Conservation (phyloP, 2,329 filamentous ascomycete species). For the Colletotrichum sp. region DNA sequence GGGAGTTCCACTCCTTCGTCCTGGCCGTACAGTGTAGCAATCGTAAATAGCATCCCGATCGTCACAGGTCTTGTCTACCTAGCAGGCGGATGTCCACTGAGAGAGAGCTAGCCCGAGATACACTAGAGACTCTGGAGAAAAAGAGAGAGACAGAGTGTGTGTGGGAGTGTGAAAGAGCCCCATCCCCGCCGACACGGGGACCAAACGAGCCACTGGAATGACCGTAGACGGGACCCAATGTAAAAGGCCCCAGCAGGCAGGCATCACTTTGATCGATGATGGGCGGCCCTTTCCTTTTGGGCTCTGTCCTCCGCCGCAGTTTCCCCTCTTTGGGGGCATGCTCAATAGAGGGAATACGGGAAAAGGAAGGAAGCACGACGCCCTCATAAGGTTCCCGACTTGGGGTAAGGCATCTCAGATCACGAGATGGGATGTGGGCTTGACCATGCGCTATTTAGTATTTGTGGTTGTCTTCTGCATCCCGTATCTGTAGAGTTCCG, state of each 20-base stretch:
- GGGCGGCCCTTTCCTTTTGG: neutral
- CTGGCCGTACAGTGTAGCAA: neutral
- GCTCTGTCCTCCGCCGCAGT: neutral
- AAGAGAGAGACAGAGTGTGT: neutral
- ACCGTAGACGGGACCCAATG: neutral
- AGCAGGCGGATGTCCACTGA: neutral
- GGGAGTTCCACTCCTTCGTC: constrained; percentile 1
- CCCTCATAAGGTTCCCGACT: neutral
- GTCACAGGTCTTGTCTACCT: neutral
- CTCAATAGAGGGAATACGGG: neutral
- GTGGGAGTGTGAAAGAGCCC: neutral
- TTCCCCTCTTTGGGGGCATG: neutral
- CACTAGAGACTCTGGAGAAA: neutral
- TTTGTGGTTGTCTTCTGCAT: neutral
- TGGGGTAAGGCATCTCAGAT: neutral
- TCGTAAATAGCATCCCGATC: constrained; percentile 10
- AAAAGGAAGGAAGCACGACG: neutral
- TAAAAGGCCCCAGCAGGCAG: neutral
- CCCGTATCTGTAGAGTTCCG: neutral
- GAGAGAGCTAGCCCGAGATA: neutral
- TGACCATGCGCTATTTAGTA: neutral
- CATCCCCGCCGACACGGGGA: neutral
- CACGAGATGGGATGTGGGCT: neutral
- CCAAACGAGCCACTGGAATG: neutral
- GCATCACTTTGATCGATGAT: neutral